Base-by-base conservation (phyloP, 257 asterid species). In the Solanum stenotomum region DNA sequence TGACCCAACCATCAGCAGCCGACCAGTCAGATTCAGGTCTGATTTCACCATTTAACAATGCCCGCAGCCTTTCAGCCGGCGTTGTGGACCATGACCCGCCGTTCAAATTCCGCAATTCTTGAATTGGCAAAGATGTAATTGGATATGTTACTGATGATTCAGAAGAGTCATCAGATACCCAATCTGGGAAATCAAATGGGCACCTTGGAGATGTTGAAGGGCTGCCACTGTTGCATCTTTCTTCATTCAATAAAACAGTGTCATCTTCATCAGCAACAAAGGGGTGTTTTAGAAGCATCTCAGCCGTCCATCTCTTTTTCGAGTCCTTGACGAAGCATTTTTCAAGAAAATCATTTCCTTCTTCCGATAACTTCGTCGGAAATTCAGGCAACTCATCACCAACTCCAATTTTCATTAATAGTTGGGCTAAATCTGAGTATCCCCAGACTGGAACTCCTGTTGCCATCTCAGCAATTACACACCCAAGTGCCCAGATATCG, bases 401-500 rank as follows among this genome's bases (percentile, higher is more conserved):
- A 2, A 87, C 90, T 0, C 98, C 98, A 33, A 96, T 95, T 67
- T 79, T 94, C 95, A 94, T 92, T 31, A 95, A 72, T 20, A 96
- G 88, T 88, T 72, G 93, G 46, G 97, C 90, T 81, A 94, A 63
- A 42, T 93, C 92, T 86, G 96, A 87, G 78, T 78, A 91, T 2
- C 82, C 85, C 98, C 96, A 94, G 8, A 89, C 95, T 63, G 96
- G 96, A 87, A 89, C 83, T 23, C 98, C 98, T 23, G 94, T 49
- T 33, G 84, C 89, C 96, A 95, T 93, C 94, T 96, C 99, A 46
- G 89, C 89, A 89, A 96, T 94, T 90, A 84, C 92, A 76, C 99
- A 96, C 20, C 99, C 99, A 6, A 94, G 90, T 18, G 98, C 98
- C 99, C 99, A 96, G 0, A 96, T 83, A 72, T 96, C 99, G 37